phyloP scores from a whole-genome alignment of 202 grass and related monocot species.

The Saccharum hybrid region DNA sequence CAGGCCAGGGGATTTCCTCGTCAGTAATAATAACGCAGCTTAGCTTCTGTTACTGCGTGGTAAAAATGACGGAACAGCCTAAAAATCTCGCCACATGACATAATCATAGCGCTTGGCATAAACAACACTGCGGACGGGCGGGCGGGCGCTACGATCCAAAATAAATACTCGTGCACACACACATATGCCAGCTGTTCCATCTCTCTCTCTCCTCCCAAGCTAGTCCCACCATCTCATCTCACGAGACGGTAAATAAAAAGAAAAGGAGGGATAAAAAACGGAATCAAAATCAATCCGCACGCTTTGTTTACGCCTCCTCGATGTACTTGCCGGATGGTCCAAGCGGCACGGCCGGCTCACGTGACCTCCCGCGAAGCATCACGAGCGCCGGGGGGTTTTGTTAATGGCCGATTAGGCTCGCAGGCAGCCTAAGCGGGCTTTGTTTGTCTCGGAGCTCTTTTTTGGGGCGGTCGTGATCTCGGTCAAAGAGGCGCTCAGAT shows the following conservation, averaged over 20 bases:
- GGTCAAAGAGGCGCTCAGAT: constrained; percentile 72
- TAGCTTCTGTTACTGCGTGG: background rate
- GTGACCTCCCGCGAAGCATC: constrained; percentile 44
- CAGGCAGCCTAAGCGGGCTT: too few relatives aligned
- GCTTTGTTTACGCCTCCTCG: constrained; percentile 38
- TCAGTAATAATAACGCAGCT: too few relatives aligned
- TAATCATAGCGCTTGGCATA: constrained; percentile 39
- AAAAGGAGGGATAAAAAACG: background rate
- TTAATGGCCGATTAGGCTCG: background rate
- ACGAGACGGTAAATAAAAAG: background rate
- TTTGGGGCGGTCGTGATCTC: constrained; percentile 47
- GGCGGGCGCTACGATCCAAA: constrained; percentile 35
- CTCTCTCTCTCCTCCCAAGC: background rate
- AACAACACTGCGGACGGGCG: constrained; percentile 8
- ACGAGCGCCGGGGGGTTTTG: constrained; percentile 38
- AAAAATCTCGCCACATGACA: constrained; percentile 32
- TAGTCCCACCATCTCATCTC: background rate
- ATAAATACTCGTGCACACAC: constrained; percentile 52
- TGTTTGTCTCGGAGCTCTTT: constrained; percentile 52
- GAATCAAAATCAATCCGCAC: background rate
- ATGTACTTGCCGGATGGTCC: constrained; percentile 29
- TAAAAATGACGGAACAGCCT: background rate
- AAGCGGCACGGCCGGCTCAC: constrained; percentile 57
- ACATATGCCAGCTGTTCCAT: constrained; percentile 43
- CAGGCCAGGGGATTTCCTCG: too few relatives aligned